Evolutionary conservation across 352 stramenopile species (phyloP), one percentile per base, ranked within the genome.

Genomic region (Globisporangium splendens): DNA sequence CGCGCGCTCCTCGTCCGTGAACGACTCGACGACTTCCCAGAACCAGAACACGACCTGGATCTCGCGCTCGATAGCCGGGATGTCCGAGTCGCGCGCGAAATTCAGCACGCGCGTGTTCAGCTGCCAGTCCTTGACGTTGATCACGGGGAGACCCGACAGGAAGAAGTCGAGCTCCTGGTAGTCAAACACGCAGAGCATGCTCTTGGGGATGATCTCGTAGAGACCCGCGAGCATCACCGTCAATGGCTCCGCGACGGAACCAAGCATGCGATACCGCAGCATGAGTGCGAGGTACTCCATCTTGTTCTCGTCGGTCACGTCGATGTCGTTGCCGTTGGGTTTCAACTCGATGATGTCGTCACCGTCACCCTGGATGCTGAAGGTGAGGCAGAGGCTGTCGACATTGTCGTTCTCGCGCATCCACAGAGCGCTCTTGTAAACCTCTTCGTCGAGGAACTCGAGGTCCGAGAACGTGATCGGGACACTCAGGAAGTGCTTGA

Each of bases 91-190:
- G 3, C 61, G 43, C 4, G 48, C 52, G 50, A 71, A 63, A 60
- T 89, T 70, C 24, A 72, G 66, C 46, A 89, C 56, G 17, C 60
- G 70, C 13, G 88, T 93, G 62, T 97, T 79, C 3, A 65, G 61
- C 61, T 89, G 83, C 90, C 93, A 96, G 68, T 98, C 91, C 8
- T 66, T 80, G 13, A 96, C 65, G 53, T 97, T 88, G 43, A 98
- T 80, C 8, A 75, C 77, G 0, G 83, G 82, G 1, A 97, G 62
- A 0, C 85, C 85, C 46, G 88, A 93, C 4, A 99, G 83, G 44
- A 98, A 88, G 15, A 98, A 84, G 60, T 98, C 95, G 15, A 99
- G 82, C 73, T 99, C 97, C 51, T 98, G 91, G 43, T 98, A 95
- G 63, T 94, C 79, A 56, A 98, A 96, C 12, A 98, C 77, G 22